These are phyloP conservation scores for Boletellus dicymbophilus DNA, from an alignment of 1,284 basidiomycete species.

Conservation along the genomic window DNA sequence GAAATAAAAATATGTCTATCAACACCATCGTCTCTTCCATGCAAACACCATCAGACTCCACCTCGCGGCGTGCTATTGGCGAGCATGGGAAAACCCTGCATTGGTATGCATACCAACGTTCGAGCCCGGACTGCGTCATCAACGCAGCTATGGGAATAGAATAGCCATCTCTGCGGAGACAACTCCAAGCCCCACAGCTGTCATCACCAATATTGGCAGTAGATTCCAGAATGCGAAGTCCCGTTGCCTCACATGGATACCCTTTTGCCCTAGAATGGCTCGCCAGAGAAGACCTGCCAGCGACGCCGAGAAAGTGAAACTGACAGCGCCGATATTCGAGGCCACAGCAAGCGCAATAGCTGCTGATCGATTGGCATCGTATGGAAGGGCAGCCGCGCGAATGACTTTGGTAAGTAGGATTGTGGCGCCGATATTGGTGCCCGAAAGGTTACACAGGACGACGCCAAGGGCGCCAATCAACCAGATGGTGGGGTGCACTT, in stretches of 20 bases:
- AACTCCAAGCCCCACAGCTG: constrained; percentile 50
- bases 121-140: too few species aligned
- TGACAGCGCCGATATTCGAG: constrained; percentile 92
- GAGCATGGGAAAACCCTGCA: not conserved
- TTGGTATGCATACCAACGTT: not conserved
- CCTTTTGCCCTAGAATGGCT: constrained; percentile 78
- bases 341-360: constrained; percentile 75
- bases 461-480: constrained; percentile 63
- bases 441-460: constrained; percentile 85
- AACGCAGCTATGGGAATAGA: constrained; percentile 41
- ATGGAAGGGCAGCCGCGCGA: constrained; percentile 27
- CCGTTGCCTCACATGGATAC: constrained; percentile 62
- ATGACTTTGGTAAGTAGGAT: constrained; percentile 78
- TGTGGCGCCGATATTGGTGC: constrained; percentile 96
- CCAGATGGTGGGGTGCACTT: constrained; percentile 56
- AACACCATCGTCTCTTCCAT: too few species aligned
- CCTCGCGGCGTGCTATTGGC: not conserved
- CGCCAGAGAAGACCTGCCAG: constrained; percentile 92
- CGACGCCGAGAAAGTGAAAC: constrained; percentile 88
- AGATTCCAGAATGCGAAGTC: constrained; percentile 80
- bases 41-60: too few species aligned
- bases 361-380: constrained; percentile 35
- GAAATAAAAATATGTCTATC: too few species aligned
- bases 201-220: constrained; percentile 57
- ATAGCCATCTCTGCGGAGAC: constrained; percentile 70